A percentile compares a stretch with the other conserved stretches of the same genome.
Conservation (phyloP, 2,329 filamentous ascomycete species). For the Nannizziopsis barbatae region DNA sequence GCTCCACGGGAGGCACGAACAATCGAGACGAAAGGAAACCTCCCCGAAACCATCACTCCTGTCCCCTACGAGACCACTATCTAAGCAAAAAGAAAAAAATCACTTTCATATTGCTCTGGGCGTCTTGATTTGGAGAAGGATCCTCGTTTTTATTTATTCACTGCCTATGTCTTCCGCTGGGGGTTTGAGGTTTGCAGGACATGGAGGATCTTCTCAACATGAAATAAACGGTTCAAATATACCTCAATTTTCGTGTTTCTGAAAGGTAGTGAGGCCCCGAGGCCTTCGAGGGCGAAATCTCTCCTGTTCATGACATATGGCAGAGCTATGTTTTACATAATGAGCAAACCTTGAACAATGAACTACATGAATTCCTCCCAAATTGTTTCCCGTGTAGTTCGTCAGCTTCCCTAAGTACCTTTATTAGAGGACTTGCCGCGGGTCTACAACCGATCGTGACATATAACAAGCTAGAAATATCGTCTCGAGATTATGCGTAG, state of each 20-base stretch:
- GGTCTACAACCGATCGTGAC: no score
- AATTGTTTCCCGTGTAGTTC: background rate
- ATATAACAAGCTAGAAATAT: no score
- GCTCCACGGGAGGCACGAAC: conserved; percentile 70
- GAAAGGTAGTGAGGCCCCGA: background rate
- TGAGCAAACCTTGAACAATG: conserved; percentile 6
- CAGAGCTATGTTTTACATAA: conserved; percentile 11
- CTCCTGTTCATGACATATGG: conserved; percentile 7
- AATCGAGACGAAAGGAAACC: conserved; percentile 68
- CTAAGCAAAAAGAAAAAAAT: conserved; percentile 45
- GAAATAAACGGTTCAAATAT: conserved; percentile 14
- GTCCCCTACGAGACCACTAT: conserved; percentile 98
- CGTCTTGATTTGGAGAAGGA: conserved; percentile 6
- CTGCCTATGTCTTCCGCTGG: conserved; percentile 9
- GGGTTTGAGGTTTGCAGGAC: conserved; percentile 4
- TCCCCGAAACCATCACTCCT: conserved; percentile 81
- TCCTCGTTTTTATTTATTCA: conserved; percentile 21
- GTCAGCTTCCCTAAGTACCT: no score
- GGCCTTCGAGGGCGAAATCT: background rate
- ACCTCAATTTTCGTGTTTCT: conserved; percentile 4
- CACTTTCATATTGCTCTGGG: conserved; percentile 28
- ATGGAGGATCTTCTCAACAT: conserved; percentile 26
- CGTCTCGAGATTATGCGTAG: no score
- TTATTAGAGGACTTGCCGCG: no score
- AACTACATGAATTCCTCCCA: conserved; percentile 3